Base-by-base conservation (phyloP, 2,329 filamentous ascomycete genomes). In the Botrytis porri region DNA sequence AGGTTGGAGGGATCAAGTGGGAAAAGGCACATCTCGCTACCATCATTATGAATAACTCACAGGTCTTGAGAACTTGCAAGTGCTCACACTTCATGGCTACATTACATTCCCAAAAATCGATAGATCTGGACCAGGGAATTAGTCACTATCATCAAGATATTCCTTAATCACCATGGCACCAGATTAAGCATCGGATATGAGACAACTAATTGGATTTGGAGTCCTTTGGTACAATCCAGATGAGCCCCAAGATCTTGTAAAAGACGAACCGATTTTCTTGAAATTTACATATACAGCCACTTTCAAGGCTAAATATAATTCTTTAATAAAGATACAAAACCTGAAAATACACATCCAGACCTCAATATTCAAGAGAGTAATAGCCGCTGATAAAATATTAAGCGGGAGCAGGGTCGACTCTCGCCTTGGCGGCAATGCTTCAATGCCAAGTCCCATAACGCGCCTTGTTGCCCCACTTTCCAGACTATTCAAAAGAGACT, bases 401-500 rank as follows among this genome's bases (percentile, higher is more conserved):
- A 37, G 22, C 12, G 63, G 63, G 29, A 48, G n/a, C n/a, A n/a
- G 63, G 20, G n/a, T 63, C 37, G 20, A 63, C 35, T 62, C 37
- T 43, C 25, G 37, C 37, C 25, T 39, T 62, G 22, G 25, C 61
- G 61, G 61, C 37, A 48, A 37, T 37, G 1, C 29, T 43, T 51
- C 20, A 29, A 65, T 51, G 43, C 43, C 63, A 65, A 65, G 63
- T 5, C 29, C 43, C 43, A 25, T 43, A 65, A 65, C 63, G 63
- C 63, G 63, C 63, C 43, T 65, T 65, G n/a, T 65, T 20, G 22
- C 63, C 29, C 63, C 63, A 65, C 63, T 37, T 35, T 48, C 29
- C 7, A 20, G 6, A 65, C 22, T 29, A 51, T 32, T 12, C 39
- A 2, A 16, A 65, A 18, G 8, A 25, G 63, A n/a, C 32, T 48